A percentile compares a stretch with the other conserved stretches of the same genome.
Conservation (phyloP, 179 eudicot species). For the Patellifolia procumbens region DNA sequence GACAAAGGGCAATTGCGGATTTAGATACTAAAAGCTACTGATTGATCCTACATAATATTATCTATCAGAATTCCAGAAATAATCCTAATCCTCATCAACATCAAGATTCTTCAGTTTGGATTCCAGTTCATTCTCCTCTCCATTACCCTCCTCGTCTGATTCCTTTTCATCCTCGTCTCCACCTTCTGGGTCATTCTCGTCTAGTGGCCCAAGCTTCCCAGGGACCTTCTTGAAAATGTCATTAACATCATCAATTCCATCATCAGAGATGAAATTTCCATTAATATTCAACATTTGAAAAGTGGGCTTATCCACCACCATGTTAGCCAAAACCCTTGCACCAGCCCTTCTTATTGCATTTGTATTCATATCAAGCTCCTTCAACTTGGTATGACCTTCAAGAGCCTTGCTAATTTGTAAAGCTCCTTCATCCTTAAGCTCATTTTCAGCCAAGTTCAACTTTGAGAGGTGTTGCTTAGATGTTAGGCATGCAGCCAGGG, state of each 20-base stretch:
- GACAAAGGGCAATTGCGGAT: slow-evolving; percentile 28
- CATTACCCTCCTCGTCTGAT: slow-evolving; percentile 33
- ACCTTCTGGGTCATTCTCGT: slow-evolving; percentile 74
- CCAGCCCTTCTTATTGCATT: slow-evolving; percentile 55
- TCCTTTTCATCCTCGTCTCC: slow-evolving; percentile 49
- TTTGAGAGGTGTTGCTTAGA: slow-evolving; percentile 37
- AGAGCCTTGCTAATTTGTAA: slow-evolving; percentile 47
- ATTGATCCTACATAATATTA: slow-evolving; percentile 9
- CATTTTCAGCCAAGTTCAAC: slow-evolving; percentile 59
- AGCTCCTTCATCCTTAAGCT: slow-evolving; percentile 68
- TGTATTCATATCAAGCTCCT: slow-evolving; percentile 59
- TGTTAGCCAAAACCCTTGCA: slow-evolving; percentile 53
- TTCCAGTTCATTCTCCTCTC: slow-evolving; percentile 43
- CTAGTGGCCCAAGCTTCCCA: slow-evolving; percentile 54
- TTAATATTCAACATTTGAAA: slow-evolving; percentile 53
- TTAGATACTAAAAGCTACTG: slow-evolving; percentile 9
- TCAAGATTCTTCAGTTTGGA: slow-evolving; percentile 53
- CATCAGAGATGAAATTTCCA: slow-evolving; percentile 62
- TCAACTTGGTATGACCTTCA: slow-evolving; percentile 41
- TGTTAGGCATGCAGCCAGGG: slow-evolving; percentile 45
- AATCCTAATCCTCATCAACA: slow-evolving; percentile 31
- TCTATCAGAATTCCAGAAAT: not conserved
- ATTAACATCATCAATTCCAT: slow-evolving; percentile 59
- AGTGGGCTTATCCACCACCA: slow-evolving; percentile 45
- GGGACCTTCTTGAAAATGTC: slow-evolving; percentile 55